Evolutionary conservation across 176 grass and related monocot genomes (phyloP).

Genomic region (Oryza meyeriana): DNA sequence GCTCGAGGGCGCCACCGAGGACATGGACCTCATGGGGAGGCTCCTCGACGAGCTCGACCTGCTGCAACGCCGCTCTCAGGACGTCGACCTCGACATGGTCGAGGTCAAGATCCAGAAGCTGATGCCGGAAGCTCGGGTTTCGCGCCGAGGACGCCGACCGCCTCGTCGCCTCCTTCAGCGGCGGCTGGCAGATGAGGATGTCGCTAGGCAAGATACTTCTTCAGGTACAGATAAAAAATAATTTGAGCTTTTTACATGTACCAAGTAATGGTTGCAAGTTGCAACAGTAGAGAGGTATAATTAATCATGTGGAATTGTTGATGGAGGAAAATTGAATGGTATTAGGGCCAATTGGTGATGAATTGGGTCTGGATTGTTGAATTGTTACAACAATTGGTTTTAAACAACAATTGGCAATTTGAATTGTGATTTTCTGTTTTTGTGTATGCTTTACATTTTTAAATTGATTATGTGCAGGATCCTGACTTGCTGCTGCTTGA

Average conservation of each 20-base stretch:
- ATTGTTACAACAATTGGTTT: background rate
- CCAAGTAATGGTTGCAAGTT: background rate
- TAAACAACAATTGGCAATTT: background rate
- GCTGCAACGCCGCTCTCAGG: slow-evolving; percentile 69
- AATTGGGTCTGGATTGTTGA: background rate
- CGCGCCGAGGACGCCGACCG: slow-evolving; percentile 69
- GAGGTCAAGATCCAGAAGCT: slow-evolving; percentile 92
- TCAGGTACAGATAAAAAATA: slow-evolving; percentile 58
- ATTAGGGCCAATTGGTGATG: background rate
- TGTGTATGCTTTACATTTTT: background rate
- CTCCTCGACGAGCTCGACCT: slow-evolving; percentile 91
- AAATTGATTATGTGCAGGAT: slow-evolving; percentile 54
- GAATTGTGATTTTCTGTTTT: background rate
- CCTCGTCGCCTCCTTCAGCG: slow-evolving; percentile 82
- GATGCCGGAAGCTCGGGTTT: slow-evolving; percentile 94
- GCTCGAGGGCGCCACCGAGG: slow-evolving; percentile 65
- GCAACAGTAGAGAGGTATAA: background rate
- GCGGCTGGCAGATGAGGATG: slow-evolving; percentile 98
- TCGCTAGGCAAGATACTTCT: slow-evolving; percentile 98
- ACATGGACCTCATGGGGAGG: slow-evolving; percentile 78
- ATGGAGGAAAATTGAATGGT: background rate
- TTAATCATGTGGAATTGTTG: background rate
- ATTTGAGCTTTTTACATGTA: slow-evolving; percentile 3
- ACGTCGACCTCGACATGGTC: slow-evolving; percentile 67
- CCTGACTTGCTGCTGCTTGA: slow-evolving; percentile 95